phyloP scores from a whole-genome alignment of 805 yeast genomes.

The Cephaloascus fragrans region DNA sequence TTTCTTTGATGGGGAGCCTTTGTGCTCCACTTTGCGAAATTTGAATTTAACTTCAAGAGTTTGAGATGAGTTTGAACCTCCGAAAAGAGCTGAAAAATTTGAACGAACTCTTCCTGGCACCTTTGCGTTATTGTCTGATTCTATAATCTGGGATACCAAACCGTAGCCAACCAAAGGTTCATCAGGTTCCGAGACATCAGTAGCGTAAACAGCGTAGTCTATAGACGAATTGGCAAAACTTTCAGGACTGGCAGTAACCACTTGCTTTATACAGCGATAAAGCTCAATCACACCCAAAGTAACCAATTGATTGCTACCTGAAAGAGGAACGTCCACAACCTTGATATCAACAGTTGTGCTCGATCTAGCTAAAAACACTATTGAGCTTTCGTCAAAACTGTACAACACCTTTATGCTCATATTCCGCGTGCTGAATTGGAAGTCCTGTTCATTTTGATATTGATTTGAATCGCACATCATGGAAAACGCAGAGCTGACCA shows the following conservation, averaged over 20 bases:
- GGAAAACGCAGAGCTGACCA: too few species aligned
- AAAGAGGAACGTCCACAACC: constrained; percentile 32
- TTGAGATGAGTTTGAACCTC: constrained; percentile 27
- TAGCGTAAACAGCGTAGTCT: constrained; percentile 35
- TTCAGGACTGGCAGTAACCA: constrained; percentile 37
- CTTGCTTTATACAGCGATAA: constrained; percentile 33
- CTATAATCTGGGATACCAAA: constrained; percentile 20
- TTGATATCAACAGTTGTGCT: constrained; percentile 21
- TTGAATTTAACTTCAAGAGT: constrained; percentile 50
- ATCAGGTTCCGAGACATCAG: constrained; percentile 42
- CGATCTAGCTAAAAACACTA: constrained; percentile 33
- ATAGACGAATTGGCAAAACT: constrained; percentile 22
- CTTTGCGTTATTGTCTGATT: constrained; percentile 4
- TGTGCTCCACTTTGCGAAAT: constrained; percentile 12
- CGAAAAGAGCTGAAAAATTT: constrained; percentile 39
- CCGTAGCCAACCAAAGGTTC: constrained; percentile 42
- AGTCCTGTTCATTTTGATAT: too few species aligned
- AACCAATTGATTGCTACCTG: constrained; percentile 28
- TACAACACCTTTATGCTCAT: constrained; percentile 31
- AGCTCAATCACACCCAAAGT: constrained; percentile 33
- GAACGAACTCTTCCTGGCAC: constrained; percentile 51
- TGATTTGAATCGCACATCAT: too few species aligned
- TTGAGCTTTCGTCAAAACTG: constrained; percentile 30
- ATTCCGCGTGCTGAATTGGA: too few species aligned
- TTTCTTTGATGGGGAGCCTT: constrained; percentile 4